These are phyloP conservation scores for Phylloporus arenicola DNA, from an alignment of 768 basidiomycete genomes.

Conservation along the genomic window DNA sequence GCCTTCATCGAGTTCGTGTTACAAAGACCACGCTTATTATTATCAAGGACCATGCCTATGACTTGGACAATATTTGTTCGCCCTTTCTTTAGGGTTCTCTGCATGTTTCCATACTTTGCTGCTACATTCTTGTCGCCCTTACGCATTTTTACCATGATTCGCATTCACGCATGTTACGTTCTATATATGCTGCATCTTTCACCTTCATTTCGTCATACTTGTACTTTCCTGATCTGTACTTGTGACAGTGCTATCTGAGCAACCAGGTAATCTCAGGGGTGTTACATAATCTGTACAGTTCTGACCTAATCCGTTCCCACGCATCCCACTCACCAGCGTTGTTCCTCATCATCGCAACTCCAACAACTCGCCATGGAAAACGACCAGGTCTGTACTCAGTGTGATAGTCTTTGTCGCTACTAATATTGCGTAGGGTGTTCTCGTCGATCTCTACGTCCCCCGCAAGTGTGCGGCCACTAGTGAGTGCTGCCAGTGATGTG, in stretches of 20 bases:
- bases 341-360: not conserved
- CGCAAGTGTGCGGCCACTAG: conserved; percentile 98
- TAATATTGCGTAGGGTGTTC: conserved; percentile 63
- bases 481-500: conserved; percentile 39
- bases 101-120: conserved; percentile 16
- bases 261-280: not conserved
- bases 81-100: conserved; percentile 1
- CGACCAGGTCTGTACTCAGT: conserved; percentile 61
- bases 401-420: not conserved
- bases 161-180: conserved; percentile 14
- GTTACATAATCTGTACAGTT: conserved; percentile 27
- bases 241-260: no score
- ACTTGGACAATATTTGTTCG: conserved; percentile 22
- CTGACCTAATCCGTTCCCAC: conserved; percentile 26
- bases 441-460: conserved; percentile 99
- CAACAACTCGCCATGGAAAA: conserved; percentile 67
- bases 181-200: conserved; percentile 9
- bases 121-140: conserved; percentile 21
- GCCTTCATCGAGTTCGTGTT: conserved; percentile 11
- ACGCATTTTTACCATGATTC: conserved; percentile 17
- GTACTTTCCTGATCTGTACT: no score
- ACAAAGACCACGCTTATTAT: conserved; percentile 15
- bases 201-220: not conserved
- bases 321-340: conserved; percentile 6
- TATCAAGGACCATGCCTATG: conserved; percentile 29